Evolutionary conservation across 2,329 filamentous ascomycete genomes (phyloP).

Genomic region (Ophiocordyceps robertsii): DNA sequence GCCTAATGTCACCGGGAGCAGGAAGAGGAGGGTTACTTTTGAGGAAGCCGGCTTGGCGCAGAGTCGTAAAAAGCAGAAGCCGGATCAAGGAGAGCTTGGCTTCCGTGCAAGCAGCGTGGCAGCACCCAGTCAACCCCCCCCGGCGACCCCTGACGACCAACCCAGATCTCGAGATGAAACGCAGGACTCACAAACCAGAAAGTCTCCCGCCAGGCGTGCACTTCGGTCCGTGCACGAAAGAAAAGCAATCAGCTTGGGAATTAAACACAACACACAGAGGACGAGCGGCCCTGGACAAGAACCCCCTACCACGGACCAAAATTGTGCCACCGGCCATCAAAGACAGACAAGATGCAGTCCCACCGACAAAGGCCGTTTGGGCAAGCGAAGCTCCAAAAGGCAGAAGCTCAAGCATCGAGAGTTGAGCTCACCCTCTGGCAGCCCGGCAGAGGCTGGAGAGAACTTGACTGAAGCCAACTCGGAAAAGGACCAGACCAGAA

Average conservation of each 20-base stretch:
- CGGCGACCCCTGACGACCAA: neutral
- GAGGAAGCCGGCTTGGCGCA: neutral
- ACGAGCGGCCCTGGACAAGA: too few species aligned
- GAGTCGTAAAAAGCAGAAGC: neutral
- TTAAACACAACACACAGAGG: too few species aligned
- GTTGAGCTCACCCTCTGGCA: neutral
- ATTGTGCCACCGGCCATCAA: too few species aligned
- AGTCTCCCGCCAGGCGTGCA: neutral
- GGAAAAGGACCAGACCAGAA: too few species aligned
- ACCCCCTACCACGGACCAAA: too few species aligned
- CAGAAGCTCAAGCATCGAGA: too few species aligned
- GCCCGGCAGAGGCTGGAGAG: neutral
- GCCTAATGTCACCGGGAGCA: neutral
- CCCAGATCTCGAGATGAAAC: neutral
- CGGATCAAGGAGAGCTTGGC: neutral
- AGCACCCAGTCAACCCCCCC: neutral
- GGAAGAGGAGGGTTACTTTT: neutral
- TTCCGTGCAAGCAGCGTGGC: neutral
- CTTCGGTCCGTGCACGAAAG: neutral
- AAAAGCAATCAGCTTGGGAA: too few species aligned
- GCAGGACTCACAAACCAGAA: neutral
- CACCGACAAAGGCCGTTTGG: too few species aligned
- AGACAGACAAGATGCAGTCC: too few species aligned
- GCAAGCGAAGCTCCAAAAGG: too few species aligned
- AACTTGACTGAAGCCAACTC: too few species aligned